phyloP scores from a whole-genome alignment of 2,329 filamentous ascomycete species.

The Fusarium armeniacum region DNA sequence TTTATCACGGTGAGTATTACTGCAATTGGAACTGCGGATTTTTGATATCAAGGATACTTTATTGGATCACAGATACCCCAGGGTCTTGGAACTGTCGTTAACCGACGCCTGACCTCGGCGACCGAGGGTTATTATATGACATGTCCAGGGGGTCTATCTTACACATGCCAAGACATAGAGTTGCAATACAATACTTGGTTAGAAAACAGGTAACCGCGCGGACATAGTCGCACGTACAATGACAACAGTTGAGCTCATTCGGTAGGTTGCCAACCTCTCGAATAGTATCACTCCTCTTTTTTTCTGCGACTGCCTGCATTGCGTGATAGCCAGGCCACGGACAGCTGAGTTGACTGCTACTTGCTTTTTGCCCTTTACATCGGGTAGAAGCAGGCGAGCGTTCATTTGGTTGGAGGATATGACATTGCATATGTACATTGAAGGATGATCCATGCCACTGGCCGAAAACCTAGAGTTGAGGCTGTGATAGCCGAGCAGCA shows the following conservation, averaged over 20 bases:
- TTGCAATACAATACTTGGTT: not conserved
- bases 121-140: constrained; percentile 23
- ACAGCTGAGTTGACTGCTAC: constrained; percentile 4
- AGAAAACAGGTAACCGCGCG: not conserved
- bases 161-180: constrained; percentile 28
- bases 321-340: constrained; percentile 34
- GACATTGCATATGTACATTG: not conserved
- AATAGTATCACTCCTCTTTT: constrained; percentile 1
- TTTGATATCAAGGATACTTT: constrained; percentile 19
- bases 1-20: constrained; percentile 6
- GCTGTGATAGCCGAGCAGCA: constrained; percentile 47
- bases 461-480: constrained; percentile 40
- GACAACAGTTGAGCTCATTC: not conserved
- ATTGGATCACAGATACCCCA: constrained; percentile 26
- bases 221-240: constrained; percentile 11
- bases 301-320: constrained; percentile 37
- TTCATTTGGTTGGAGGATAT: constrained; percentile 25
- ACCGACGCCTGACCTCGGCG: constrained; percentile 46
- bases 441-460: constrained; percentile 22
- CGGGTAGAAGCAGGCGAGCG: constrained; percentile 31
- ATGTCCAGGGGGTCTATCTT: constrained; percentile 4
- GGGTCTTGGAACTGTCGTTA: constrained; percentile 27
- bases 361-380: constrained; percentile 33
- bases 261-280: not conserved
- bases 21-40: not conserved